Conservation (phyloP, 2,329 filamentous ascomycete species). For the Calonectria leucothoes region DNA sequence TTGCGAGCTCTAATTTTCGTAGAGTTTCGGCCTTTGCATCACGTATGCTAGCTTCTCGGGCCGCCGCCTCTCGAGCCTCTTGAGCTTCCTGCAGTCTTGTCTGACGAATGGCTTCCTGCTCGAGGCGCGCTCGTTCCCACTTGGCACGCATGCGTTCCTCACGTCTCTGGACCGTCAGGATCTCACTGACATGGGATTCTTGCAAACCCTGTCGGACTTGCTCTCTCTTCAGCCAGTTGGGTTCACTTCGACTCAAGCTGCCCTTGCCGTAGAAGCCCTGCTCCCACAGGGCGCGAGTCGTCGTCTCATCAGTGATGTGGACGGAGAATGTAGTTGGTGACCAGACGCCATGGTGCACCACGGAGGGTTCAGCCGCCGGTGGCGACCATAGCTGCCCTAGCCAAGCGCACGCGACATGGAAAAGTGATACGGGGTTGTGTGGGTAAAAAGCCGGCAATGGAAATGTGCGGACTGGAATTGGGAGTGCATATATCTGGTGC, state of each 20-base stretch:
- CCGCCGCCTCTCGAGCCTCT: slow-evolving; percentile 32
- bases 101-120: slow-evolving; percentile 85
- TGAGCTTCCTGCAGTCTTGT: slow-evolving; percentile 65
- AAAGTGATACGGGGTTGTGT: slow-evolving; percentile 88
- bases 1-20: slow-evolving; percentile 14
- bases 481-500: slow-evolving; percentile 83
- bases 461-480: slow-evolving; percentile 83
- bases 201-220: slow-evolving; percentile 76
- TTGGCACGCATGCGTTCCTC: slow-evolving; percentile 87
- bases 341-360: slow-evolving; percentile 80
- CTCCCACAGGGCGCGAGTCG: slow-evolving; percentile 89
- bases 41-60: slow-evolving; percentile 27
- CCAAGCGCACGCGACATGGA: slow-evolving; percentile 84
- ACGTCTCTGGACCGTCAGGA: slow-evolving; percentile 80
- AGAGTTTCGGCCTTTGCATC: slow-evolving; percentile 16
- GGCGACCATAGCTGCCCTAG: slow-evolving; percentile 77
- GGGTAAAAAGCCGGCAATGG: slow-evolving; percentile 91
- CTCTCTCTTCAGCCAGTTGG: slow-evolving; percentile 89
- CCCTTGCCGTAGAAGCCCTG: slow-evolving; percentile 98
- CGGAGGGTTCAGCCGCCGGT: slow-evolving; percentile 71
- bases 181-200: slow-evolving; percentile 80
- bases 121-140: slow-evolving; percentile 88
- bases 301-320: slow-evolving; percentile 81
- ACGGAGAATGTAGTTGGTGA: slow-evolving; percentile 85
- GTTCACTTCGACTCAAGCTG: slow-evolving; percentile 91